Percentiles rank a stretch among this genome's conserved stretches.
Evolutionary conservation across 225 moss, liverwort and hornwort species (phyloP).

Genomic region (Climacium dendroides): DNA sequence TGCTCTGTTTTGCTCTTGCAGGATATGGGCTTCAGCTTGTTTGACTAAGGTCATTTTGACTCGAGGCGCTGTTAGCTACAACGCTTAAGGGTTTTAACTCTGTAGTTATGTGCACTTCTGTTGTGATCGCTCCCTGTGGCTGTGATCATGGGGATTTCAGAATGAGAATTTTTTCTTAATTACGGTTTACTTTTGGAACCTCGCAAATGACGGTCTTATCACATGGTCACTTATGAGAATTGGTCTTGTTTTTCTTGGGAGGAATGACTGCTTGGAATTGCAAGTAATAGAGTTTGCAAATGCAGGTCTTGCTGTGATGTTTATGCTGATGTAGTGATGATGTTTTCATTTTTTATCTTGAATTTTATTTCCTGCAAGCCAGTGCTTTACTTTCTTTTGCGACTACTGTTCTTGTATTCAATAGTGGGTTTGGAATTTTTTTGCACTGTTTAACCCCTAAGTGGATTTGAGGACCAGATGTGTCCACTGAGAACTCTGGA

Average conservation of each 20-base stretch:
- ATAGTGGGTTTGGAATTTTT: not conserved
- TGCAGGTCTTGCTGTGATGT: not conserved
- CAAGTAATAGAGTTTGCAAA: not conserved
- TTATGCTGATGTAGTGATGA: not conserved
- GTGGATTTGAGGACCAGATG: not conserved
- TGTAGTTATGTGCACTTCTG: conserved; percentile 1
- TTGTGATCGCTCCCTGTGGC: not conserved
- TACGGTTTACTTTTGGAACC: not conserved
- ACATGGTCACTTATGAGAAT: not conserved
- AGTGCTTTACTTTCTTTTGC: not conserved
- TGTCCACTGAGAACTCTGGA: not conserved
- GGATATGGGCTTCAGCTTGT: conserved; percentile 69
- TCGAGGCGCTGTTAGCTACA: not conserved
- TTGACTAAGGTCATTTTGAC: conserved; percentile 15
- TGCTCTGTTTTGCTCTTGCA: not conserved
- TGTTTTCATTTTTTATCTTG: not conserved
- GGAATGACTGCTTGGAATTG: not conserved
- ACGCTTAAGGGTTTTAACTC: not conserved
- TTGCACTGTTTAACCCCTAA: not conserved
- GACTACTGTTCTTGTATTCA: no score
- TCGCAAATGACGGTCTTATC: not conserved
- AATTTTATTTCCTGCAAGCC: not conserved
- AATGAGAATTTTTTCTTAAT: not conserved
- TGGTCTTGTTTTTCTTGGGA: not conserved
- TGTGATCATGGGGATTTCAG: not conserved